Evolutionary conservation across 257 asterid genomes (phyloP), one percentile per base, ranked within the genome.

Genomic region (Echites panduratus): DNA sequence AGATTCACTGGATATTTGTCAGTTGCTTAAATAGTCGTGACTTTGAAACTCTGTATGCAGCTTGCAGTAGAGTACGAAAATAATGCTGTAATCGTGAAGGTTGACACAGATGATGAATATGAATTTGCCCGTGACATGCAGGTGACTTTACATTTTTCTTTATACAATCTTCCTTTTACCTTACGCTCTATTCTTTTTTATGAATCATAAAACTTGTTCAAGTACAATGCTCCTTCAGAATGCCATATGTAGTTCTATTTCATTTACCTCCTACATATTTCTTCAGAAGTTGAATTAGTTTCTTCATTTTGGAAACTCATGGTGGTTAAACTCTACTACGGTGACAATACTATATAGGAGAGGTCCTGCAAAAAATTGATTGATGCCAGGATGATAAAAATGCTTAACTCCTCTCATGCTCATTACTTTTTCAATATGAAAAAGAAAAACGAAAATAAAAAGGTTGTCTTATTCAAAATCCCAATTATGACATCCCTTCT

Each of bases 1-100:
- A n/a, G 47, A 35, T 35, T 62, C 40, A 17, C 49, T 20, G 49
- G 38, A 19, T 19, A 38, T 64, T 64, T 38, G 2, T 12, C 22
- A 19, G 22, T 5, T 70, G 12, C 26, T 13, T 19, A 41, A n/a
- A n/a, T n/a, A n/a, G n/a, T n/a, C n/a, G 38, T 52, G 29, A 57
- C 48, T 76, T 66, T 62, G 71, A 32, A 71, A 57, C 38, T 77
- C 73, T 56, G 73, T 43, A 59, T 70, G 69, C 97, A 94, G 99
- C 98, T 94, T 85, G 98, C 99, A 44, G 99, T 94, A 59, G 99
- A 94, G 82, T 94, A 89, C 66, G 98, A 94, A 81, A 86, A 77
- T 79, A 90, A 80, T 45, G 96, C 90, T 64, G 72, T 85, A 62
- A 89, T 94, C 38, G 96, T 94, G 83, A 94, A 94, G 91, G 97